Evolutionary conservation across 2,329 filamentous ascomycete species (phyloP).

Genomic region (Fusarium sp.): DNA sequence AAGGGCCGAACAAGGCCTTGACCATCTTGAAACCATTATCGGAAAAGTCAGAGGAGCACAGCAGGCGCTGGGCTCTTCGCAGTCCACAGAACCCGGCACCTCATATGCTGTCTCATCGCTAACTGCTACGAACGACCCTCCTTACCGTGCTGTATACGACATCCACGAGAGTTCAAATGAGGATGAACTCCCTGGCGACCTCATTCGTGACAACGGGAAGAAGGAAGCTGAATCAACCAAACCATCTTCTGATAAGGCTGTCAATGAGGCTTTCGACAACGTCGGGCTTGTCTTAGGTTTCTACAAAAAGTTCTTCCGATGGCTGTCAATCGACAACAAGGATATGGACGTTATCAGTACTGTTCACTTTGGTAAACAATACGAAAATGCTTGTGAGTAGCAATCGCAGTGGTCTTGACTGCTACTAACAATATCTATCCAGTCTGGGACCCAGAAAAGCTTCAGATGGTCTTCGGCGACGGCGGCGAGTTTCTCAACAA

Average conservation of each 20-base stretch:
- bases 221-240: conserved; percentile 10
- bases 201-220: conserved; percentile 57
- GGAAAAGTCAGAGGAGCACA: conserved; percentile 33
- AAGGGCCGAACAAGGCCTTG: conserved; percentile 52
- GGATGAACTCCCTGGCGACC: conserved; percentile 53
- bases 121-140: conserved; percentile 44
- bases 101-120: background rate
- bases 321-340: conserved; percentile 63
- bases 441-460: conserved; percentile 61
- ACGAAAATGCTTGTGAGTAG: conserved; percentile 61
- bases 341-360: conserved; percentile 61
- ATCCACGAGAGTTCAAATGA: conserved; percentile 53
- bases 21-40: conserved; percentile 51
- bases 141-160: conserved; percentile 58
- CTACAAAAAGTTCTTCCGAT: conserved; percentile 60
- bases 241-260: conserved; percentile 52
- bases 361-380: conserved; percentile 62
- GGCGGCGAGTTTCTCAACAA: conserved; percentile 62
- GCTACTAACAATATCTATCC: conserved; percentile 19
- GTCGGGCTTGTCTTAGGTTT: conserved; percentile 61
- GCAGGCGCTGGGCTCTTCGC: conserved; percentile 16
- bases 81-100: background rate
- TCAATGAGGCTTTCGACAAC: conserved; percentile 62
- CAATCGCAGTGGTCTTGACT: background rate
- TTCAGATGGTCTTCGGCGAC: conserved; percentile 67